These are phyloP conservation scores for Candida sanyaensis DNA, from an alignment of 1,139 yeast genomes.

Conservation along the genomic window DNA sequence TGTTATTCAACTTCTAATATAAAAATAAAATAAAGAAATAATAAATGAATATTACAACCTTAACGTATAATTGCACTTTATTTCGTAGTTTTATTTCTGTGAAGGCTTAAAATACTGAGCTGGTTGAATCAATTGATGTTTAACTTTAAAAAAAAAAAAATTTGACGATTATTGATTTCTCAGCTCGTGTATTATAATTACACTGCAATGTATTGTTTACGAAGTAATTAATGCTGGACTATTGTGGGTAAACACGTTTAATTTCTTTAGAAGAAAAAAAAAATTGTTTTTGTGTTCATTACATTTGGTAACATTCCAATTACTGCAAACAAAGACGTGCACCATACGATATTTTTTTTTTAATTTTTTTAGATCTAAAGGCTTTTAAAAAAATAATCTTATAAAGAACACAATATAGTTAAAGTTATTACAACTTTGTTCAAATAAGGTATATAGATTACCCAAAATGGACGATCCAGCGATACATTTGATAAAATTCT, in stretches of 20 bases:
- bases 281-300: no score
- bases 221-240: background rate
- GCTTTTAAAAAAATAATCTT: no score
- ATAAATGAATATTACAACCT: no score
- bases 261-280: no score
- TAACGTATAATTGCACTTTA: no score
- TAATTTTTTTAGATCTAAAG: background rate
- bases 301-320: background rate
- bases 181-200: background rate
- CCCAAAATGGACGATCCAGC: constrained; percentile 5
- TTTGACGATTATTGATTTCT: background rate
- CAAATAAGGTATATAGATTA: background rate
- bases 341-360: background rate
- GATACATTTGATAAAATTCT: background rate
- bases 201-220: background rate
- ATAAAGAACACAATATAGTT: no score
- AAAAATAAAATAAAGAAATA: no score
- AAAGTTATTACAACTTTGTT: background rate
- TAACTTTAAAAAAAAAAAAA: background rate
- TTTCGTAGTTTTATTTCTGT: no score
- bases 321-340: background rate
- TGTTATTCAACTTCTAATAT: no score
- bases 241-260: background rate
- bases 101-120: no score
- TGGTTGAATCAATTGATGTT: background rate